These are phyloP conservation scores for Fusarium scirpi DNA, from an alignment of 2,329 filamentous ascomycete species.

Conservation along the genomic window DNA sequence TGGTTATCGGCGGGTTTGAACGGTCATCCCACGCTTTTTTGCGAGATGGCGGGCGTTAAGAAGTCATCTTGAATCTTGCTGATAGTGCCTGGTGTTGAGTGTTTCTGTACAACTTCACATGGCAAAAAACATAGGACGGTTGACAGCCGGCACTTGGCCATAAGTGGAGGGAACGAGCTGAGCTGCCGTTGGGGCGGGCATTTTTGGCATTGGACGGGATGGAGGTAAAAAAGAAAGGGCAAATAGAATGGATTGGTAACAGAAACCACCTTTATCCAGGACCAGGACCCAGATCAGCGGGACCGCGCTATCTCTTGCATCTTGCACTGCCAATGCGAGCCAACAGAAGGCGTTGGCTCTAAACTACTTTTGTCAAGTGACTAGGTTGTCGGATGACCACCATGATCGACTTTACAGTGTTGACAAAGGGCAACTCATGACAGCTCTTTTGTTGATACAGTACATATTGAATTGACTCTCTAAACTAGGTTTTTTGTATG, in stretches of 20 bases:
- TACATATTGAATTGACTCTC: not conserved
- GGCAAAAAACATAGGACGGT: conserved; percentile 47
- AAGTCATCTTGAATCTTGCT: not conserved
- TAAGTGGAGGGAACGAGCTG: conserved; percentile 22
- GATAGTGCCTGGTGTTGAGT: not conserved
- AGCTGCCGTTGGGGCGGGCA: conserved; percentile 34
- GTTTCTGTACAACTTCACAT: conserved; percentile 25
- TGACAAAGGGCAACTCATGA: conserved; percentile 35
- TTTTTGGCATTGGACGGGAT: conserved; percentile 19
- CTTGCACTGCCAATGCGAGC: conserved; percentile 5
- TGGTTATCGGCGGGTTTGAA: conserved; percentile 43
- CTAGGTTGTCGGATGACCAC: conserved; percentile 39
- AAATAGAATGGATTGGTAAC: conserved; percentile 30
- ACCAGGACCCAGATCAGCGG: conserved; percentile 31
- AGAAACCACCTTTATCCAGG: conserved; percentile 30
- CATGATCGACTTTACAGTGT: conserved; percentile 1
- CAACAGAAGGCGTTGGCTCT: conserved; percentile 16
- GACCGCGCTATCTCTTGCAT: conserved; percentile 18
- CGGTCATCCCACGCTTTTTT: conserved; percentile 43
- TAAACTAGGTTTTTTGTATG: conserved; percentile 2
- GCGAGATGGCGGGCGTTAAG: conserved; percentile 33
- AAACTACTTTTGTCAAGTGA: conserved; percentile 22
- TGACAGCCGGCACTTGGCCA: conserved; percentile 37
- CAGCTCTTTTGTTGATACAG: not conserved
- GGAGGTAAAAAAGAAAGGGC: conserved; percentile 5